Percentiles rank a stretch among this genome's conserved stretches.
phyloP scores from a whole-genome alignment of 441 rosid genomes.

The Populus hybrid region DNA sequence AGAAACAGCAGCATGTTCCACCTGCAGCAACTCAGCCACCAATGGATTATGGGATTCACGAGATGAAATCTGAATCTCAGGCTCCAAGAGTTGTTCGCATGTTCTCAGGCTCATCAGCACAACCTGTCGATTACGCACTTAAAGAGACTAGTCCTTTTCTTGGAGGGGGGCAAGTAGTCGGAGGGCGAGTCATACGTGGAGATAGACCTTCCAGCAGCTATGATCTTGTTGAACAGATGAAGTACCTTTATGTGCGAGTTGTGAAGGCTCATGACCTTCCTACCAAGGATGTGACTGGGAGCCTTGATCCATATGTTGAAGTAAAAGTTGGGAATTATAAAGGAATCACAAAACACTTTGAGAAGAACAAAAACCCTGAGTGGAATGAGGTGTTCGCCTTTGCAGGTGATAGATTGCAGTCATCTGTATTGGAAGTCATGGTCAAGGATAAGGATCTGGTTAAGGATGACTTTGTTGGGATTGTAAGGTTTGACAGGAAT shows the following conservation, averaged over 20 bases:
- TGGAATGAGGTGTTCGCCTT: constrained; percentile 97
- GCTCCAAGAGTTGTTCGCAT: constrained; percentile 36
- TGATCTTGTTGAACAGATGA: constrained; percentile 96
- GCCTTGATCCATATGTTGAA: constrained; percentile 82
- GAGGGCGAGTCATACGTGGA: constrained; percentile 80
- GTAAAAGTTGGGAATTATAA: constrained; percentile 87
- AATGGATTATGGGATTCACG: constrained; percentile 36
- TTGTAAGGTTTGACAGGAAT: constrained; percentile 56
- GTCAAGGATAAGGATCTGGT: constrained; percentile 78
- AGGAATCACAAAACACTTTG: constrained; percentile 65
- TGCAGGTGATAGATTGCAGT: constrained; percentile 62
- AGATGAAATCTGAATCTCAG: constrained; percentile 59
- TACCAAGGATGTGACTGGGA: constrained; percentile 65
- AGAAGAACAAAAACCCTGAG: constrained; percentile 70
- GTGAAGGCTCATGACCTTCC: constrained; percentile 90
- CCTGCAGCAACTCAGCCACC: constrained; percentile 27
- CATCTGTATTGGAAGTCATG: constrained; percentile 62
- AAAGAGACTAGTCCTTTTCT: constrained; percentile 87
- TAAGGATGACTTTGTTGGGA: constrained; percentile 77
- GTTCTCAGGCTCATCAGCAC: constrained; percentile 45
- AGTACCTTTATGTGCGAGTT: constrained; percentile 68
- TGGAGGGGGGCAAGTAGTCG: constrained; percentile 73
- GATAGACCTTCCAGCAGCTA: constrained; percentile 48
- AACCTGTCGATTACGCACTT: constrained; percentile 61
- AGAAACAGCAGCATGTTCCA: constrained; percentile 25